phyloP scores from a whole-genome alignment of 257 asterid genomes.

The Phtheirospermum japonicum region DNA sequence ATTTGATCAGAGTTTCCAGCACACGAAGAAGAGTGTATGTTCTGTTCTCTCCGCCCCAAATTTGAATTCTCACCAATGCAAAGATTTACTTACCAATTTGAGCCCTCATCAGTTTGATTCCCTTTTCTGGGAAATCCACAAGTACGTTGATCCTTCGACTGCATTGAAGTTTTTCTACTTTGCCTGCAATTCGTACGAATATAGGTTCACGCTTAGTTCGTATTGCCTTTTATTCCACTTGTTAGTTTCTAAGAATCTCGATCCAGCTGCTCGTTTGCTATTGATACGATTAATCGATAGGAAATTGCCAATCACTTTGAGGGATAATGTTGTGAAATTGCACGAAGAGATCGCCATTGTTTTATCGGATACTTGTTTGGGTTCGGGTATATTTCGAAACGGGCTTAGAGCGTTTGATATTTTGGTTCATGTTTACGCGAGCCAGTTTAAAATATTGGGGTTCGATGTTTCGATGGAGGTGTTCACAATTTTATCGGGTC shows the following conservation, averaged over 20 bases:
- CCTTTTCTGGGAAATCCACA: constrained; percentile 53
- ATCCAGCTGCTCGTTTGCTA: constrained; percentile 67
- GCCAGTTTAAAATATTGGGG: constrained; percentile 50
- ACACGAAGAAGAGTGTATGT: constrained; percentile 35
- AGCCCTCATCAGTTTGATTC: constrained; percentile 58
- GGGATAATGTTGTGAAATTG: constrained; percentile 30
- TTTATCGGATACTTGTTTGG: constrained; percentile 41
- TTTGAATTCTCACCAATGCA: constrained; percentile 41
- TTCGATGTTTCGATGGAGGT: constrained; percentile 54
- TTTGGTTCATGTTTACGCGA: constrained; percentile 69
- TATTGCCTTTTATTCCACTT: constrained; percentile 59
- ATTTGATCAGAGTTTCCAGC: constrained; percentile 32
- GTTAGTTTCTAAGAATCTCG: constrained; percentile 52
- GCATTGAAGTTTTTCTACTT: constrained; percentile 64
- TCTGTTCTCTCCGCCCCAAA: constrained; percentile 51
- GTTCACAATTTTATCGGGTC: constrained; percentile 45
- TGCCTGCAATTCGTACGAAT: constrained; percentile 46
- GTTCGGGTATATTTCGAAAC: constrained; percentile 28
- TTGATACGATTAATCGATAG: constrained; percentile 69
- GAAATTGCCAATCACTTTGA: constrained; percentile 42
- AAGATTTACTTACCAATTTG: constrained; percentile 43
- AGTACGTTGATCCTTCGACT: constrained; percentile 51
- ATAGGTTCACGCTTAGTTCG: constrained; percentile 60
- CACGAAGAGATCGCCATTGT: constrained; percentile 53
- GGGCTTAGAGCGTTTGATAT: constrained; percentile 56